These are phyloP conservation scores for Polytrichum formosum DNA, from an alignment of 225 moss, liverwort and hornwort genomes.

Conservation along the genomic window DNA sequence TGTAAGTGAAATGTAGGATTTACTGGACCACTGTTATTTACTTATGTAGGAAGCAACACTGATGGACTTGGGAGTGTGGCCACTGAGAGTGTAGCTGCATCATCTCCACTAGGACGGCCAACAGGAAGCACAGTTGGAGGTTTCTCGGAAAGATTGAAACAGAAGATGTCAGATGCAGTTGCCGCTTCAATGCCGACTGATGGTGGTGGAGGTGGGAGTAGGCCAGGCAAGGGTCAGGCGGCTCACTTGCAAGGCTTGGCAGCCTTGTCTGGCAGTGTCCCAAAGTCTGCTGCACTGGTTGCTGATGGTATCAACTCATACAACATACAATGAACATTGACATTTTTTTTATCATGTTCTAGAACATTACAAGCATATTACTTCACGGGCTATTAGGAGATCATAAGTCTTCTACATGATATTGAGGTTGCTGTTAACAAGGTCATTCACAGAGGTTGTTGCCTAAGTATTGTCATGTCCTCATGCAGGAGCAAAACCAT, in stretches of 20 bases:
- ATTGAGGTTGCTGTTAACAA: no score
- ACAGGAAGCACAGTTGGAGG: slow-evolving; percentile 25
- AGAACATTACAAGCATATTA: no score
- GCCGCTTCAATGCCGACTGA: slow-evolving; percentile 24
- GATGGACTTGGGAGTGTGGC: slow-evolving; percentile 26
- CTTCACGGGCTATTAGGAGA: no score
- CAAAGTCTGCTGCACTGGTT: slow-evolving; percentile 26
- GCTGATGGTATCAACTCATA: slow-evolving; percentile 30
- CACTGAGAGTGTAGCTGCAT: slow-evolving; percentile 33
- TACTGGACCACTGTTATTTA: background rate
- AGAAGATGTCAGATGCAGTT: slow-evolving; percentile 20
- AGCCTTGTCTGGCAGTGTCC: slow-evolving; percentile 21
- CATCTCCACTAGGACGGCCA: slow-evolving; percentile 38
- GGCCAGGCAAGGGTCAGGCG: slow-evolving; percentile 28
- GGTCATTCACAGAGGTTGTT: no score
- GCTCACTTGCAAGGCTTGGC: slow-evolving; percentile 31
- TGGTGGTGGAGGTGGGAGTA: slow-evolving; percentile 21
- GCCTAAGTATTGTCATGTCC: background rate
- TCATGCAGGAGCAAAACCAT: slow-evolving; percentile 41
- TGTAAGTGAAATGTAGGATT: no score
- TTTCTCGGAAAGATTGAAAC: slow-evolving; percentile 38
- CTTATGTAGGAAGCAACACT: slow-evolving; percentile 32
- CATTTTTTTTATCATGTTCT: no score
- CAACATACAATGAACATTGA: background rate
- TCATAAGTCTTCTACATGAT: no score